Percentiles rank a stretch among this genome's conserved stretches.
These are phyloP conservation scores for Coemansia umbellata DNA, from an alignment of 192 early-diverging fungal genomes.

Conservation along the genomic window DNA sequence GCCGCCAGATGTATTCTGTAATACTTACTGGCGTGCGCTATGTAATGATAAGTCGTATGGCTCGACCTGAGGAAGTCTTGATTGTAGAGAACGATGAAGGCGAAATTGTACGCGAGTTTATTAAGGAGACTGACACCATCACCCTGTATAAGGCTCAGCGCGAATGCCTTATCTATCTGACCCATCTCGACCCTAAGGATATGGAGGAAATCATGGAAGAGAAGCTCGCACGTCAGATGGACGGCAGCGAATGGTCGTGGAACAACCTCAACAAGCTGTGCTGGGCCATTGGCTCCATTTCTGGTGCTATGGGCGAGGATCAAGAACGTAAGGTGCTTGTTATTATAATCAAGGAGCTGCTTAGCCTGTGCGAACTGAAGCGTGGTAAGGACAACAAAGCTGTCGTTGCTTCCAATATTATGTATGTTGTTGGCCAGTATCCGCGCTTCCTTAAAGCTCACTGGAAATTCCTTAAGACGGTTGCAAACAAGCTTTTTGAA, in stretches of 20 bases:
- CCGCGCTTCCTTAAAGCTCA: constrained; percentile 99
- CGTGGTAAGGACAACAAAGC: constrained; percentile 99
- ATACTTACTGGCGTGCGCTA: constrained; percentile 81
- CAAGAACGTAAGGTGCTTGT: constrained; percentile 97
- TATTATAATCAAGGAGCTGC: constrained; percentile 96
- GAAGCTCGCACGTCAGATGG: constrained; percentile 91
- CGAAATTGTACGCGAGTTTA: constrained; percentile 95
- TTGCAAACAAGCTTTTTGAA: constrained; percentile 99
- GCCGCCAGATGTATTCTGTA: constrained; percentile 83
- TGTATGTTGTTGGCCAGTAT: constrained; percentile 99
- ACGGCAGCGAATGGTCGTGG: constrained; percentile 98
- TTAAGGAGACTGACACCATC: constrained; percentile 98
- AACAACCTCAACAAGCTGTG: constrained; percentile 96
- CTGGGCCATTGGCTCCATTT: constrained; percentile 99
- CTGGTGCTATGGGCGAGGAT: constrained; percentile 95
- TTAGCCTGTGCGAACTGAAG: constrained; percentile 94
- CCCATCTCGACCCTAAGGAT: constrained; percentile 90
- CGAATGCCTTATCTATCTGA: constrained; percentile 95
- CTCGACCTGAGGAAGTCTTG: constrained; percentile 96
- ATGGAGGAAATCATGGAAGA: constrained; percentile 95
- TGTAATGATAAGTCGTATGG: constrained; percentile 99
- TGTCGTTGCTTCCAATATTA: constrained; percentile 98
- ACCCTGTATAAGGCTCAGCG: constrained; percentile 97
- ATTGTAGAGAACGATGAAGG: constrained; percentile 99
- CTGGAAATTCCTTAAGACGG: constrained; percentile 99